Evolutionary conservation across 1,284 basidiomycete species (phyloP), one percentile per base, ranked within the genome.

Genomic region (Tausonia pullulans): DNA sequence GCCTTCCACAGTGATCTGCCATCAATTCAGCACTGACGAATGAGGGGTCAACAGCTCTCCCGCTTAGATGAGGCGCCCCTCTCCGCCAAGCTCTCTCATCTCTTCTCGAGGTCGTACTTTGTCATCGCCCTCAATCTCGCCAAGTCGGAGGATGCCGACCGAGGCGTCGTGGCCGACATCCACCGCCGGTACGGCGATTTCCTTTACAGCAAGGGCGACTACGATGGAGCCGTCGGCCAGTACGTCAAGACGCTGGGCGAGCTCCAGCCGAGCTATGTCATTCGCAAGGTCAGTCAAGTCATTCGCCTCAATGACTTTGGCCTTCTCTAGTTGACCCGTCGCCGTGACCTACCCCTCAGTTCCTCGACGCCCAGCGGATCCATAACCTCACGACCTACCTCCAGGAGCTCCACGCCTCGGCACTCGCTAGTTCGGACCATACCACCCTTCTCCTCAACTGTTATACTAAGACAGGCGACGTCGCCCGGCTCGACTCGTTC

Each of bases 391-490:
- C 91, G 13, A 90, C 88, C 1, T 98, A 98, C 74, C 81, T 99
- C 1, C 93, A 98, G 81, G 94, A 96, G 73, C 80, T 99, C 0
- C 95, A 98, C 72, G 81, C 88, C 2, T 81, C 86, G 0, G 88
- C 88, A 0, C 83, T 95, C 4, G 95, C 95, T 9, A 98, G 96
- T 71, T 86, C 93, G 0, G 95, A 98, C 70, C 95, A 98, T 74
- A 98, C 94, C 0, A 98, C 96, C 0, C 84, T 99, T 2, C 81
- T 96, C 3, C 82, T 96, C 39, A 96, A 96, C 74, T 95, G 94
- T 48, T 98, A 97, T 75, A 96, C 95, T 56, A 98, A 98, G 74
- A 85, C 96, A 14, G 92, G 92, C 67, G 94, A 98, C 71, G 86
- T 92, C 13, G 78, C 84, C 0, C 84, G 91, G 9, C 83, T 98